Evolutionary conservation across 768 basidiomycete genomes (phyloP).

Genomic region (Russula griseocarnosa): DNA sequence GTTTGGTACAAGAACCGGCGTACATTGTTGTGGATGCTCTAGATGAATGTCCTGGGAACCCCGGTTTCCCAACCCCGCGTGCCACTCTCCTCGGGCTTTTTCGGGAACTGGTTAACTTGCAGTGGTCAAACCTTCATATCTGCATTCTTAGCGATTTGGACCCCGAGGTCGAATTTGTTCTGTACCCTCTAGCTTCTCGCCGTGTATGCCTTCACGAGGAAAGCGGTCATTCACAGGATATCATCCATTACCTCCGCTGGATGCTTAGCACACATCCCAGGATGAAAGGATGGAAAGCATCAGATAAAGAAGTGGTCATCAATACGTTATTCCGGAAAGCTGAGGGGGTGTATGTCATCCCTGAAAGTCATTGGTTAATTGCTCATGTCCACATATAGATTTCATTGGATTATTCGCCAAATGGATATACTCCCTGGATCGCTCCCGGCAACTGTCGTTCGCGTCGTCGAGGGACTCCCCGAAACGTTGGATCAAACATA

Average conservation of each 20-base stretch:
- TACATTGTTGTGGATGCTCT: conserved; percentile 16
- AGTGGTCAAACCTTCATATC: conserved; percentile 3
- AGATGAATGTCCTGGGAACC: conserved; percentile 14
- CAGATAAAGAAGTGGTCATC: conserved; percentile 6
- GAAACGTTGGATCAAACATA: conserved; percentile 11
- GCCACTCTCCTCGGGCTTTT: conserved; percentile 2
- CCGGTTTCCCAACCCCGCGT: conserved; percentile 10
- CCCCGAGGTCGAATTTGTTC: conserved; percentile 7
- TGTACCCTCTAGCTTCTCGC: conserved; percentile 9
- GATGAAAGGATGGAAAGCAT: conserved; percentile 18
- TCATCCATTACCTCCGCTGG: conserved; percentile 13
- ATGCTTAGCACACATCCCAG: conserved; percentile 15
- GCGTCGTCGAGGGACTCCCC: not conserved
- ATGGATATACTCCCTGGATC: conserved; percentile 8
- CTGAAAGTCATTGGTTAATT: not conserved
- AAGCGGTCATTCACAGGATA: conserved; percentile 16
- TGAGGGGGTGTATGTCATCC: conserved; percentile 15
- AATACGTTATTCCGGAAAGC: conserved; percentile 15
- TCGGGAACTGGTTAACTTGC: conserved; percentile 2
- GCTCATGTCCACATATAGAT: conserved; percentile 1
- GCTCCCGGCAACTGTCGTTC: conserved; percentile 12
- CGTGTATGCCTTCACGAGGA: conserved; percentile 17
- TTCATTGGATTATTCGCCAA: conserved; percentile 7
- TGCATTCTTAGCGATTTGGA: conserved; percentile 11
- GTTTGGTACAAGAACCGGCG: conserved; percentile 4